Conservation (phyloP, 73 alveolate genomes). For the Stentor coeruleus region DNA sequence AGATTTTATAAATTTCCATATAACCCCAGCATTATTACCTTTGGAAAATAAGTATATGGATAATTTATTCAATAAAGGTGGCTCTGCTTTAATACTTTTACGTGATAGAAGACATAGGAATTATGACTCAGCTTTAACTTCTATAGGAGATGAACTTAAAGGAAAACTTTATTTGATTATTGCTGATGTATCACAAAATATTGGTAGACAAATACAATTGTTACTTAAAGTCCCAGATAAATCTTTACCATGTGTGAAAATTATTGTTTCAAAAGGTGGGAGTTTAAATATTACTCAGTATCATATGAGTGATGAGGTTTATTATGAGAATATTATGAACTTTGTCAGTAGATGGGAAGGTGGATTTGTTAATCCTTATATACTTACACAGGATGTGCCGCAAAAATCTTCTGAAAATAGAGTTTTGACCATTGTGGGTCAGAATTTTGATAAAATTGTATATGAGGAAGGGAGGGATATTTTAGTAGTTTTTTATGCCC, state of each 20-base stretch:
- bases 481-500: neutral
- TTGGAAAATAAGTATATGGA: neutral
- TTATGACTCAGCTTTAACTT: neutral
- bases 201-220: neutral
- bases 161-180: neutral
- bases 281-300: neutral
- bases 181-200: neutral
- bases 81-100: neutral
- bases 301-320: neutral
- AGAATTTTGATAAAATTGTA: neutral
- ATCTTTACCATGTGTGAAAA: neutral
- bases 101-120: neutral
- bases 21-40: neutral
- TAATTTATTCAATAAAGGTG: conserved; percentile 6
- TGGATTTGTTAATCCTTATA: neutral
- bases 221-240: neutral
- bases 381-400: conserved; percentile 5
- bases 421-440: neutral
- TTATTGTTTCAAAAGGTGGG: neutral
- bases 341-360: neutral
- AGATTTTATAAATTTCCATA: neutral
- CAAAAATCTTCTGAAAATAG: neutral
- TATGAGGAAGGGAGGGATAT: neutral
- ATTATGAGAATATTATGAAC: neutral
- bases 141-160: neutral